Conservation (phyloP, 768 basidiomycete genomes). For the Kwoniella mangroviensis region DNA sequence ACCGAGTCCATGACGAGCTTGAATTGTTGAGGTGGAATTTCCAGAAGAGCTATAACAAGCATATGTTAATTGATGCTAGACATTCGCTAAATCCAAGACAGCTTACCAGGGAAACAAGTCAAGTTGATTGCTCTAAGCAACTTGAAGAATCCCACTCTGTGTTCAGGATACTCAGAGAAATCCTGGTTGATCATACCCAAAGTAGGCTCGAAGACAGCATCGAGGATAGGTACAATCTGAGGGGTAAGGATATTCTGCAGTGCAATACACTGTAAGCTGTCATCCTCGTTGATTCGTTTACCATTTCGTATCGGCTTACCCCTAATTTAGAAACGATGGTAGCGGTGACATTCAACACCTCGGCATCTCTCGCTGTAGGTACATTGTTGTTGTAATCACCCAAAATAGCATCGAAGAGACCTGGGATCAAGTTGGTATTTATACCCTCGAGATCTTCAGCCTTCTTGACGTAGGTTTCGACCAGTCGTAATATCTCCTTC, state of each 20-base stretch:
- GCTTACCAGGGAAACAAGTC: conserved; percentile 90
- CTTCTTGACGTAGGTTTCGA: conserved; percentile 97
- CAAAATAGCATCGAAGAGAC: conserved; percentile 93
- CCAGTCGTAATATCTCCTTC: conserved; percentile 94
- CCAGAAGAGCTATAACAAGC: conserved; percentile 69
- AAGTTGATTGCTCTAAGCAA: conserved; percentile 88
- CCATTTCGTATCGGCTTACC: conserved; percentile 62
- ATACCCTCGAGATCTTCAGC: conserved; percentile 95
- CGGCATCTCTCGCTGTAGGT: conserved; percentile 89
- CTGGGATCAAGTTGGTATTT: conserved; percentile 89
- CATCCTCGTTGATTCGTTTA: neutral
- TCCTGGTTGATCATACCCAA: conserved; percentile 99
- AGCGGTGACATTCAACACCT: conserved; percentile 95
- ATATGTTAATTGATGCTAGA: conserved; percentile 7
- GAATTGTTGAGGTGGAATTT: conserved; percentile 88
- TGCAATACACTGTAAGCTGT: neutral
- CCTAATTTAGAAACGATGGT: conserved; percentile 87
- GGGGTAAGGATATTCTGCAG: conserved; percentile 79
- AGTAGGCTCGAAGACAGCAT: conserved; percentile 96
- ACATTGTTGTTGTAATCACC: conserved; percentile 96
- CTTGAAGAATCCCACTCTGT: conserved; percentile 96
- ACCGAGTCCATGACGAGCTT: conserved; percentile 98
- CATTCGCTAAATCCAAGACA: no score
- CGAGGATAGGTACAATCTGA: conserved; percentile 91
- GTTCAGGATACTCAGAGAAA: conserved; percentile 97